Base-by-base conservation (phyloP, 345 rosid genomes). In the Lenwebbia sp. region DNA sequence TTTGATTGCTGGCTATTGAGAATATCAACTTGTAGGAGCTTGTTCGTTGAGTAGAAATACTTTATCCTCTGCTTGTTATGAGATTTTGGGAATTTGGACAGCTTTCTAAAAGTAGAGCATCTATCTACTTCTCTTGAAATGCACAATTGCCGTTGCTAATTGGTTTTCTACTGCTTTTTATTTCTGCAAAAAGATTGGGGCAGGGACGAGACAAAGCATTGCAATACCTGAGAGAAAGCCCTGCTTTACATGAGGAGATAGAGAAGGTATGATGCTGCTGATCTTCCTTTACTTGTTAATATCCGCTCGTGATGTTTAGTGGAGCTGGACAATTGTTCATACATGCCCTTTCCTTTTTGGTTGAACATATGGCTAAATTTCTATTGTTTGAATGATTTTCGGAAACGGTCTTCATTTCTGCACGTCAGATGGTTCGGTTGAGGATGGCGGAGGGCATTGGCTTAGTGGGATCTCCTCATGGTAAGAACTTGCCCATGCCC, bases 151-250 rank as follows among this genome's bases (percentile, higher is more conserved):
- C 82, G 11, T n/a, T 26, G 47, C 87, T 85, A 33, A 87, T 85
- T 53, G 6, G 62, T 53, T 53, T 84, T 50, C 55, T 87, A 13
- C 78, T 70, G 81, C 47, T 37, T 9, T 52, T 74, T 22, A 21
- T 57, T 30, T 86, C 82, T 85, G 54, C 57, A 51, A 82, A 87
- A 84, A 96, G 99, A 93, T 91, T 96, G 86, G 98, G 99, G 60
- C 99, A 97, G 91, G 99, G 99, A 88, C 94, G 99, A 88, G 99
- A 96, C 44, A 96, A 85, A 90, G 97, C 99, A 84, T 86, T 97
- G 84, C 99, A 97, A 40, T 93, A 93, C 87, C 91, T 96, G 91
- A 91, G 91, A 85, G 98, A 97, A 85, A 92, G 92, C 86, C 96
- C 95, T 84, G 60, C 86, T 88, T 91, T 93, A 60, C 91, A 85